Percentiles rank a stretch among this genome's conserved stretches.
Conservation (phyloP, 768 basidiomycete genomes). For the Kwoniella mangroviensis region DNA sequence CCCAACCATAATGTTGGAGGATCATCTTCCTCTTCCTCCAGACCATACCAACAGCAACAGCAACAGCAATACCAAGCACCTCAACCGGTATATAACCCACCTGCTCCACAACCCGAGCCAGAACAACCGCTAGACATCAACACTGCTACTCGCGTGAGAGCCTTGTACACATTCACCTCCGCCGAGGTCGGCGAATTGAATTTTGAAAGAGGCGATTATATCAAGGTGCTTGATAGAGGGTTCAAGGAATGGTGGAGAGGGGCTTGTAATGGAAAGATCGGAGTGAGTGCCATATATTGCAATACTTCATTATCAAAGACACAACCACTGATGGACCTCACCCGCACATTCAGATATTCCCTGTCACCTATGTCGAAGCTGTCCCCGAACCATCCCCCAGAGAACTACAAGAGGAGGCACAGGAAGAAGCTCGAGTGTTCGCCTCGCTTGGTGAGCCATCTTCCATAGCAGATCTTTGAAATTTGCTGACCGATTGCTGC, state of each 20-base stretch:
- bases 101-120: conserved; percentile 41
- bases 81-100: conserved; percentile 21
- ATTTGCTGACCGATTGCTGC: conserved; percentile 1
- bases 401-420: conserved; percentile 79
- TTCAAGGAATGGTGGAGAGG: conserved; percentile 99
- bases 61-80: conserved; percentile 26
- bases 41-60: conserved; percentile 12
- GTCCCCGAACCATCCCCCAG: conserved; percentile 78
- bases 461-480: background rate
- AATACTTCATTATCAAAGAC: background rate
- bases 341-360: conserved; percentile 68
- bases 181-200: conserved; percentile 86
- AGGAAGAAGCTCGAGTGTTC: conserved; percentile 87
- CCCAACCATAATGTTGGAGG: background rate
- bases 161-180: conserved; percentile 84
- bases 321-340: background rate
- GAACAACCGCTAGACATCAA: conserved; percentile 51
- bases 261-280: conserved; percentile 79
- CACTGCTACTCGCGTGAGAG: conserved; percentile 81
- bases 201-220: conserved; percentile 89
- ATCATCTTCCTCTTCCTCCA: conserved; percentile 9
- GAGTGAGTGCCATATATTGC: conserved; percentile 35
- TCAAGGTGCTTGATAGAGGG: conserved; percentile 90
- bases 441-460: conserved; percentile 57
- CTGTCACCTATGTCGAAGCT: conserved; percentile 82